These are phyloP conservation scores for Coniella lustricola DNA, from an alignment of 2,329 filamentous ascomycete genomes.

Conservation along the genomic window DNA sequence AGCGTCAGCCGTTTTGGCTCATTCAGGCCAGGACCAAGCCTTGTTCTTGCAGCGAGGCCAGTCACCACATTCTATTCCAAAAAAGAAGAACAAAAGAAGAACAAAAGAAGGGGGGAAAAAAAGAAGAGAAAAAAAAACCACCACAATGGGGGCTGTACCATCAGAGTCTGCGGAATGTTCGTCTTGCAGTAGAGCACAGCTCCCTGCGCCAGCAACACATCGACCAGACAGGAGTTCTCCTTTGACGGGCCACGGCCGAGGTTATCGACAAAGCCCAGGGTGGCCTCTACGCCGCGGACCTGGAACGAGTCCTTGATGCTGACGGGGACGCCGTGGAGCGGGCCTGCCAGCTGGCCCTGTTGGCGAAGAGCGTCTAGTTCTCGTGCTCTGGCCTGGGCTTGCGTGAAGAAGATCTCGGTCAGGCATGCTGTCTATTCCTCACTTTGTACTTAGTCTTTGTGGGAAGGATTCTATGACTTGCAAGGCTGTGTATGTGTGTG, in stretches of 20 bases:
- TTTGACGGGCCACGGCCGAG: conserved; percentile 11
- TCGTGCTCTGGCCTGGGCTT: conserved; percentile 13
- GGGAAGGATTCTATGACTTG: no score
- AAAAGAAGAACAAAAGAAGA: no score
- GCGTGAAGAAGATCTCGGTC: conserved; percentile 12
- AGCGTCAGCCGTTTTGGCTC: no score
- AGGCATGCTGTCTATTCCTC: conserved; percentile 11
- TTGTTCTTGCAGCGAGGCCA: no score
- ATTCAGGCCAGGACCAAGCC: no score
- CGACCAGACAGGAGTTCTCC: conserved; percentile 15
- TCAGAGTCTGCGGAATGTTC: conserved; percentile 17
- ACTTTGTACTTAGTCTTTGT: background rate
- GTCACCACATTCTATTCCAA: no score
- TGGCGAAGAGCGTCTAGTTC: conserved; percentile 6
- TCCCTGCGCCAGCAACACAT: conserved; percentile 15
- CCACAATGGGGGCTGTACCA: background rate
- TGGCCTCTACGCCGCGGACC: conserved; percentile 11
- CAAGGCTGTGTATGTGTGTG: no score
- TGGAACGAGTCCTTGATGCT: conserved; percentile 16
- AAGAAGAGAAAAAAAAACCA: background rate
- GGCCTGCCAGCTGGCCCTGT: conserved; percentile 6
- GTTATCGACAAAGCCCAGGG: conserved; percentile 13
- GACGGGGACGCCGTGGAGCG: conserved; percentile 14
- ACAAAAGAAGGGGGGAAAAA: background rate
- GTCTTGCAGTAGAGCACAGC: conserved; percentile 19